A percentile compares a stretch with the other conserved stretches of the same genome.
These are phyloP conservation scores for Mrakia gelida DNA, from an alignment of 768 basidiomycete species.

Conservation along the genomic window DNA sequence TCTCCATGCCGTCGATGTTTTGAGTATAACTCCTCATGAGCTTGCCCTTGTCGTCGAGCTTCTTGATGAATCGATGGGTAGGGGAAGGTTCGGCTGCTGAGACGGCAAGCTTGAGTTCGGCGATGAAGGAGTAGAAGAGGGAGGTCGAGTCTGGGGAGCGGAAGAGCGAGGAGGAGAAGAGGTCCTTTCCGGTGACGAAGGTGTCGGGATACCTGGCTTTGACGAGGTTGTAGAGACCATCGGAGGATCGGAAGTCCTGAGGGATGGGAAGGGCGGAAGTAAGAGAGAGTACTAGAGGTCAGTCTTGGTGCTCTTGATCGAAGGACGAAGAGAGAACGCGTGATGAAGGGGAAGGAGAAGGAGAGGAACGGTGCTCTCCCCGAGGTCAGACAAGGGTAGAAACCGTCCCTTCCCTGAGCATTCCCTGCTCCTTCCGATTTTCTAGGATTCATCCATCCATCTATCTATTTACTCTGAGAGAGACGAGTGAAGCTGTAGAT, in stretches of 20 bases:
- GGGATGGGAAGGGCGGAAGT: neutral
- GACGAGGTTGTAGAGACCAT: constrained; percentile 85
- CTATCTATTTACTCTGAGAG: neutral
- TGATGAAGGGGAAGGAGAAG: neutral
- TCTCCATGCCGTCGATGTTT: constrained; percentile 95
- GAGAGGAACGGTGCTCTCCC: neutral
- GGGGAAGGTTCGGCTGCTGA: constrained; percentile 63
- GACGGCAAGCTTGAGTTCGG: constrained; percentile 77
- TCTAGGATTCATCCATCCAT: neutral
- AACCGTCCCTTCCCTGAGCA: neutral
- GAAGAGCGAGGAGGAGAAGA: constrained; percentile 91
- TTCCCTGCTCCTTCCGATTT: neutral
- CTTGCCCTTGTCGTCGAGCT: constrained; percentile 75
- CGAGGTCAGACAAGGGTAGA: neutral
- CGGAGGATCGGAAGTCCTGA: constrained; percentile 93
- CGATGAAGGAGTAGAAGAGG: constrained; percentile 92
- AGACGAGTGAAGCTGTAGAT: neutral
- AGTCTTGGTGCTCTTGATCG: neutral
- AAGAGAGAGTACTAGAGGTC: neutral
- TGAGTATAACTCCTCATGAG: constrained; percentile 90
- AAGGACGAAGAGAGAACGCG: neutral
- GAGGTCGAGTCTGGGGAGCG: constrained; percentile 77
- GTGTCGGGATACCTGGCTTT: constrained; percentile 77
- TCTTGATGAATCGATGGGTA: constrained; percentile 84
- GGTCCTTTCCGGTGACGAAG: constrained; percentile 84